A percentile compares a stretch with the other conserved stretches of the same genome.
These are phyloP conservation scores for Termitomyces sp. DNA, from an alignment of 768 basidiomycete genomes.

Conservation along the genomic window DNA sequence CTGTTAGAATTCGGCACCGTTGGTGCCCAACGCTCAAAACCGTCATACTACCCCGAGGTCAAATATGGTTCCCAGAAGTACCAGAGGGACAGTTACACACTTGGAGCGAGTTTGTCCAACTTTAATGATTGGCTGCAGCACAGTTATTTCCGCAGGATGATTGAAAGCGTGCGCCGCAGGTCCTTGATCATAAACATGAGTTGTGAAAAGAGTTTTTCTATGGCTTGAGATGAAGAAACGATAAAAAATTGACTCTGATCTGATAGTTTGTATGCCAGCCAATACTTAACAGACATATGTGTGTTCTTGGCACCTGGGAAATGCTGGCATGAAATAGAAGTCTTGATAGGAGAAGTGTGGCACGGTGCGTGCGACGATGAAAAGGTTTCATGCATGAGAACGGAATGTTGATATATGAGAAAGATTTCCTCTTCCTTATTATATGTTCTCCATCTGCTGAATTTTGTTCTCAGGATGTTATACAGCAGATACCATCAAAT, in stretches of 20 bases:
- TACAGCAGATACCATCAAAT: not conserved
- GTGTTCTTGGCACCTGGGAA: too few relatives aligned
- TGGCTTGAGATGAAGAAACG: too few relatives aligned
- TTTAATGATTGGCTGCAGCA: not conserved
- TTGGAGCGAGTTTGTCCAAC: not conserved
- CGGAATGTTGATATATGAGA: not conserved
- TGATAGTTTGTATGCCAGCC: too few relatives aligned
- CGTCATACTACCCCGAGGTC: too few relatives aligned
- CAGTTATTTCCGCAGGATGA: not conserved
- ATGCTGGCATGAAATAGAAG: too few relatives aligned
- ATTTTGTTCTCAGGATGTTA: not conserved
- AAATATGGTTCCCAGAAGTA: conserved; percentile 27
- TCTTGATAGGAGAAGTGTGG: too few relatives aligned
- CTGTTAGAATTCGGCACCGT: conserved; percentile 17
- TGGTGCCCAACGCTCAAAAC: conserved; percentile 59
- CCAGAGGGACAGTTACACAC: conserved; percentile 21
- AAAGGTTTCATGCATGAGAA: not conserved
- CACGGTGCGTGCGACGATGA: not conserved
- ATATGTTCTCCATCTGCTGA: not conserved
- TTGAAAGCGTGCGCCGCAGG: not conserved
- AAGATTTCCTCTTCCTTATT: not conserved
- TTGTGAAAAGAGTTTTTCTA: too few relatives aligned
- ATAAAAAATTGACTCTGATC: too few relatives aligned
- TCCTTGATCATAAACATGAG: not conserved
- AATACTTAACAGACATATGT: not conserved